Conservation (phyloP, 257 asterid species). For the Fraxinus anomala region DNA sequence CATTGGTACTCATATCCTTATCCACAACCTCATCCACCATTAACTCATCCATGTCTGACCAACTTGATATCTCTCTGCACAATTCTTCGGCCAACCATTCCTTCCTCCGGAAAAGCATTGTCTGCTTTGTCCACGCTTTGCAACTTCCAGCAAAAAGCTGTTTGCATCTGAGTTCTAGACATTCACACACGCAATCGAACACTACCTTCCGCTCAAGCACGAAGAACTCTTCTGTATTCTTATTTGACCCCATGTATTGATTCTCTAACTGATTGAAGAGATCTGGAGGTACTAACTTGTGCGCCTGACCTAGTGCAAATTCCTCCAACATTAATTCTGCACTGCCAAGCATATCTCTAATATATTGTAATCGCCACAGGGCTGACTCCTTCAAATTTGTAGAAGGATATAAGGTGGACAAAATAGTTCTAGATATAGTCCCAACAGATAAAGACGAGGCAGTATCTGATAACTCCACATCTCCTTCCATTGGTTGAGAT, state of each 20-base stretch:
- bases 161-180: constrained; percentile 49
- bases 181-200: constrained; percentile 71
- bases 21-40: constrained; percentile 94
- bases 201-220: constrained; percentile 55
- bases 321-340: constrained; percentile 57
- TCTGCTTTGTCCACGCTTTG: constrained; percentile 63
- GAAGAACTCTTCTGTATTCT: constrained; percentile 44
- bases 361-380: constrained; percentile 65
- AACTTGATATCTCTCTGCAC: constrained; percentile 70
- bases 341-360: constrained; percentile 45
- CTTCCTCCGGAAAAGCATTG: constrained; percentile 36
- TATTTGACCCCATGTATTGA: constrained; percentile 41
- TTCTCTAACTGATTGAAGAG: constrained; percentile 64
- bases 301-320: constrained; percentile 60
- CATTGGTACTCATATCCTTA: constrained; percentile 77
- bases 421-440: constrained; percentile 41
- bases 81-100: constrained; percentile 71
- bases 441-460: constrained; percentile 67
- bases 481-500: constrained; percentile 45
- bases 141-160: constrained; percentile 47
- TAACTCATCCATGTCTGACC: constrained; percentile 66
- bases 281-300: constrained; percentile 53
- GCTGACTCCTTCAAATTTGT: constrained; percentile 43
- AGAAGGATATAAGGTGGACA: constrained; percentile 34
- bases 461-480: constrained; percentile 68